Conservation (phyloP, 805 yeast species). For the Vanderwaltozyma yarrowii region DNA sequence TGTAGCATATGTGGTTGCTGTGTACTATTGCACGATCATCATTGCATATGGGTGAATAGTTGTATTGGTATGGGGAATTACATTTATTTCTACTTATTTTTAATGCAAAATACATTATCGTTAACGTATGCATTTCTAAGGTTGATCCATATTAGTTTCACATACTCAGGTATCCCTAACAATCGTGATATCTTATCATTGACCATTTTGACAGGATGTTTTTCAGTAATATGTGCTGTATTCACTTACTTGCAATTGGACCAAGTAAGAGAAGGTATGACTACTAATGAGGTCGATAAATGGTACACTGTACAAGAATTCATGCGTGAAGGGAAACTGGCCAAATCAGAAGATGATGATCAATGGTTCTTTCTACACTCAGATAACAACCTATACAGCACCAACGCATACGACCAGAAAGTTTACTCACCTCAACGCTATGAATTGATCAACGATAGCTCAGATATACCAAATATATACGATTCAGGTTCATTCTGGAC, state of each 20-base stretch:
- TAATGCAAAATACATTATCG: constrained; percentile 38
- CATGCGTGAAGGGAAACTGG: constrained; percentile 32
- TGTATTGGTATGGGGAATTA: constrained; percentile 65
- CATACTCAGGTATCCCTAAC: constrained; percentile 2
- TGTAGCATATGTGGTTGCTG: constrained; percentile 61
- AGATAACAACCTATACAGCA: constrained; percentile 14
- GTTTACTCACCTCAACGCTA: constrained; percentile 9
- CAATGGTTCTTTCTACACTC: constrained; percentile 9
- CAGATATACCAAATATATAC: constrained; percentile 22
- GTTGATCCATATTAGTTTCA: constrained; percentile 6
- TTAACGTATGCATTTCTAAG: constrained; percentile 36
- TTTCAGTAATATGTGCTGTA: constrained; percentile 35
- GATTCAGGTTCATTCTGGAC: constrained; percentile 20
- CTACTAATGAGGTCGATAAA: constrained; percentile 64
- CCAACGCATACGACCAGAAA: constrained; percentile 23
- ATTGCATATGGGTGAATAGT: constrained; percentile 62
- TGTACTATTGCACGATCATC: constrained; percentile 59
- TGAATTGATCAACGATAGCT: constrained; percentile 7
- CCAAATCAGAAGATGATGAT: constrained; percentile 7
- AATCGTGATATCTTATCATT: constrained; percentile 29
- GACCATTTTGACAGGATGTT: constrained; percentile 34
- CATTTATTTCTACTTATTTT: constrained; percentile 47
- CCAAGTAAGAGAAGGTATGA: constrained; percentile 53
- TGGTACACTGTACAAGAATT: constrained; percentile 57
- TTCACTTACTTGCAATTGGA: constrained; percentile 38